A percentile compares a stretch with the other conserved stretches of the same genome.
These are phyloP conservation scores for Cercospora sp. DNA, from an alignment of 2,329 filamentous ascomycete species.

Conservation along the genomic window DNA sequence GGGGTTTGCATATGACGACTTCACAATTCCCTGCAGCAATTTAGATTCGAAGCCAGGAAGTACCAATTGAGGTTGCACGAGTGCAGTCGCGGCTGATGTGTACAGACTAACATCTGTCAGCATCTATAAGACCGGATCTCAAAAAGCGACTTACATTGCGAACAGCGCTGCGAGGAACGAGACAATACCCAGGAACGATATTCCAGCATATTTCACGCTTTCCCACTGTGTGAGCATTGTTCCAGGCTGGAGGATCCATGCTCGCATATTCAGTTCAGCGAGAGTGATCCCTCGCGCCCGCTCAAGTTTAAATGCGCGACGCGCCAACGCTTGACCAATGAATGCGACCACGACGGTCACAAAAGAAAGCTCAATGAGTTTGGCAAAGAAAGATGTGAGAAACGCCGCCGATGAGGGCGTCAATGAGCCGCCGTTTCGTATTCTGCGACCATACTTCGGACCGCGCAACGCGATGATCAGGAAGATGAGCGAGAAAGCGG, in stretches of 20 bases:
- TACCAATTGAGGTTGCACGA: constrained; percentile 72
- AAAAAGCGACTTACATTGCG: constrained; percentile 51
- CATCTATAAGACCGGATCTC: rapidly evolving
- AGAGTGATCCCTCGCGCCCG: constrained; percentile 62
- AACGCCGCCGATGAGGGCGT: constrained; percentile 65
- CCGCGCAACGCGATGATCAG: constrained; percentile 62
- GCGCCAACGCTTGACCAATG: constrained; percentile 72
- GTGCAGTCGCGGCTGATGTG: constrained; percentile 71
- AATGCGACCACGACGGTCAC: constrained; percentile 75
- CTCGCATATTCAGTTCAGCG: constrained; percentile 75
- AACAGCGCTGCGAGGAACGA: constrained; percentile 65
- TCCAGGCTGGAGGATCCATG: constrained; percentile 62
- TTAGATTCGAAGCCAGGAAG: constrained; percentile 55
- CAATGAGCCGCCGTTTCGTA: constrained; percentile 55
- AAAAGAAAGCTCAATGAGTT: constrained; percentile 75
- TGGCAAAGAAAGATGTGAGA: constrained; percentile 68
- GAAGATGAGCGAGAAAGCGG: constrained; percentile 65
- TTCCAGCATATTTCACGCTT: constrained; percentile 62
- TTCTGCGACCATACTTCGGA: constrained; percentile 61
- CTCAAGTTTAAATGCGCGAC: constrained; percentile 62
- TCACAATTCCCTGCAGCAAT: constrained; percentile 58
- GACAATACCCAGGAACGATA: constrained; percentile 64
- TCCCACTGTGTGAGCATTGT: constrained; percentile 70
- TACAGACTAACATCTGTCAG: constrained; percentile 53
- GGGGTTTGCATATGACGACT: constrained; percentile 64